These are phyloP conservation scores for Hordeum vulgare DNA, from an alignment of 176 grass and related monocot genomes.

Conservation along the genomic window DNA sequence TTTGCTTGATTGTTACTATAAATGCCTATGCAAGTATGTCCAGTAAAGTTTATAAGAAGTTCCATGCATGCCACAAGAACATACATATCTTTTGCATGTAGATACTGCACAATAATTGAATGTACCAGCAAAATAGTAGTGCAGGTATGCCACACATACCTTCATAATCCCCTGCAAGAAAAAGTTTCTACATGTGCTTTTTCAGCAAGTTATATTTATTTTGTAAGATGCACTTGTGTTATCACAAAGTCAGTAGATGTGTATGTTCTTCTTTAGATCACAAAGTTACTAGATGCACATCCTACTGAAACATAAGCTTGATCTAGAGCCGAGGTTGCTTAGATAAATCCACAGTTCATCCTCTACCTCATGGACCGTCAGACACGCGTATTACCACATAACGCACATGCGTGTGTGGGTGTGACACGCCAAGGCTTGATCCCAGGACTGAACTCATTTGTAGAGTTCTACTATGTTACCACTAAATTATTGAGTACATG, in stretches of 20 bases:
- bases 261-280: not conserved
- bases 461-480: not conserved
- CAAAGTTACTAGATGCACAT: not conserved
- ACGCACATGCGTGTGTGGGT: not conserved
- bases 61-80: not conserved
- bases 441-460: not conserved
- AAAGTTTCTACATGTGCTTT: not conserved
- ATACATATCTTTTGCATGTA: constrained; percentile 50
- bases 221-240: not conserved
- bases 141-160: constrained; percentile 35
- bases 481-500: not conserved
- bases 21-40: not conserved
- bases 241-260: not conserved
- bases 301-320: not conserved
- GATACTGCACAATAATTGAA: constrained; percentile 55
- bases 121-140: constrained; percentile 38
- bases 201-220: constrained; percentile 10
- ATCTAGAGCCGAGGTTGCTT: not conserved
- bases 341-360: not conserved
- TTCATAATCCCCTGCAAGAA: constrained; percentile 1
- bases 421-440: not conserved
- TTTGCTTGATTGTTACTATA: constrained; percentile 5
- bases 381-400: not conserved
- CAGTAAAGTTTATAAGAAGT: not conserved
- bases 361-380: not conserved